phyloP scores from a whole-genome alignment of 139 green algal genomes.

The Nannochloris sp. region DNA sequence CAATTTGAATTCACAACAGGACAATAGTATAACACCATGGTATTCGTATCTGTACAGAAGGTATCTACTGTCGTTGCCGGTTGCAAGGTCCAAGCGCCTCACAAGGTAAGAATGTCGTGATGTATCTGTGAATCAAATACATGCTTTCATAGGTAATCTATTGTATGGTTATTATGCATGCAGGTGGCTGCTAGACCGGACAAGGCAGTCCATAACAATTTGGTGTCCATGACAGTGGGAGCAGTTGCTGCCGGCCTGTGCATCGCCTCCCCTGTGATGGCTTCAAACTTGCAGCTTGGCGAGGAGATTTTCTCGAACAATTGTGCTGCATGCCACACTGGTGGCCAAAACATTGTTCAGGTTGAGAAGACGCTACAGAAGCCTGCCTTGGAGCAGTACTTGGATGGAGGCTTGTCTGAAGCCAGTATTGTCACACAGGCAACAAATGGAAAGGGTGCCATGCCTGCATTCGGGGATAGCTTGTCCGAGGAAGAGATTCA shows the following conservation, averaged over 20 bases:
- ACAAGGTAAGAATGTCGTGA: neutral
- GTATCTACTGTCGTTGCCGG: too few relatives aligned
- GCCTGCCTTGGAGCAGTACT: conserved; percentile 46
- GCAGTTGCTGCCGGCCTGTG: neutral
- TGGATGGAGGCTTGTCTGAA: conserved; percentile 34
- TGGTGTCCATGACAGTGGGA: too few relatives aligned
- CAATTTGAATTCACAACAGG: too few relatives aligned
- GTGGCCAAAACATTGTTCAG: conserved; percentile 51
- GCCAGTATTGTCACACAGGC: conserved; percentile 17
- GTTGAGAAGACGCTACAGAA: conserved; percentile 52
- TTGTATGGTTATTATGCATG: too few relatives aligned
- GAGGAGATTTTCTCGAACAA: conserved; percentile 45
- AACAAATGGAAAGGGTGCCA: conserved; percentile 54
- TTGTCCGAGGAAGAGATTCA: conserved; percentile 65
- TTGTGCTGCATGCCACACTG: conserved; percentile 62
- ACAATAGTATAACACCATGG: too few relatives aligned
- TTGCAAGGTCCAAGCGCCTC: too few relatives aligned
- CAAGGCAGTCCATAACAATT: too few relatives aligned
- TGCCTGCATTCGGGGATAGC: conserved; percentile 56
- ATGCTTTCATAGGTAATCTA: too few relatives aligned
- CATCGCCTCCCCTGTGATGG: conserved; percentile 3
- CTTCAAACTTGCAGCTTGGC: conserved; percentile 12
- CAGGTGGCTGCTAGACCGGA: too few relatives aligned
- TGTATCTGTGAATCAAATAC: too few relatives aligned
- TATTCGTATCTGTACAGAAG: too few relatives aligned